Conservation (phyloP, 2,329 filamentous ascomycete genomes). For the Fusarium poae region DNA sequence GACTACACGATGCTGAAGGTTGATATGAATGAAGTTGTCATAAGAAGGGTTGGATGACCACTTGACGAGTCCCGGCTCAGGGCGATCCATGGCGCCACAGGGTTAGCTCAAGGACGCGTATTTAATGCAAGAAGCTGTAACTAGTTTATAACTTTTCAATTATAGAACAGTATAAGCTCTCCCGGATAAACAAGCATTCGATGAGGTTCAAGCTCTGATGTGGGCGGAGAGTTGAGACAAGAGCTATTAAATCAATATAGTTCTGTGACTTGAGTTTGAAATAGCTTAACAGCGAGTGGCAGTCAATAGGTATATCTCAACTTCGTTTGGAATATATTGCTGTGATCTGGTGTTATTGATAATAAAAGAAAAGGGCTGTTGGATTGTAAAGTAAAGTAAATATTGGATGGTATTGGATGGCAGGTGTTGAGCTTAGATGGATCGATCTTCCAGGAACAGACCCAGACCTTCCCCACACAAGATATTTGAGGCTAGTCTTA, state of each 20-base stretch:
- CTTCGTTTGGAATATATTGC: not conserved
- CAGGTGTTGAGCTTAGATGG: constrained; percentile 32
- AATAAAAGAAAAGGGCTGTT: constrained; percentile 7
- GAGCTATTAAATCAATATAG: constrained; percentile 15
- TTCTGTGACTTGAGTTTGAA: constrained; percentile 1
- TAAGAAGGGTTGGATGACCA: constrained; percentile 72
- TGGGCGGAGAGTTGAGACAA: constrained; percentile 8
- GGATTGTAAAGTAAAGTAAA: not conserved
- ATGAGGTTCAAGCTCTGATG: constrained; percentile 3
- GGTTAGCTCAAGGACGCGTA: constrained; percentile 1
- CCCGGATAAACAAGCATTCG: constrained; percentile 2
- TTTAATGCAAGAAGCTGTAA: not conserved
- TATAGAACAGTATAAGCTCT: not conserved
- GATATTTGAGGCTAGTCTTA: constrained; percentile 29
- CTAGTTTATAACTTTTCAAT: not conserved
- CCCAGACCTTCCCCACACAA: constrained; percentile 35
- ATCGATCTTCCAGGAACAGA: constrained; percentile 29
- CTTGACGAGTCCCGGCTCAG: constrained; percentile 73
- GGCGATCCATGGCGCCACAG: constrained; percentile 64
- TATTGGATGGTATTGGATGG: constrained; percentile 3
- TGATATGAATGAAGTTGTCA: constrained; percentile 74
- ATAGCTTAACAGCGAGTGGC: not conserved
- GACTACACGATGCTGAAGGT: constrained; percentile 72
- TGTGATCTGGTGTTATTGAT: constrained; percentile 27
- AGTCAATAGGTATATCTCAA: not conserved